Evolutionary conservation across 1,284 basidiomycete species (phyloP).

Genomic region (Dichomitus squalens): DNA sequence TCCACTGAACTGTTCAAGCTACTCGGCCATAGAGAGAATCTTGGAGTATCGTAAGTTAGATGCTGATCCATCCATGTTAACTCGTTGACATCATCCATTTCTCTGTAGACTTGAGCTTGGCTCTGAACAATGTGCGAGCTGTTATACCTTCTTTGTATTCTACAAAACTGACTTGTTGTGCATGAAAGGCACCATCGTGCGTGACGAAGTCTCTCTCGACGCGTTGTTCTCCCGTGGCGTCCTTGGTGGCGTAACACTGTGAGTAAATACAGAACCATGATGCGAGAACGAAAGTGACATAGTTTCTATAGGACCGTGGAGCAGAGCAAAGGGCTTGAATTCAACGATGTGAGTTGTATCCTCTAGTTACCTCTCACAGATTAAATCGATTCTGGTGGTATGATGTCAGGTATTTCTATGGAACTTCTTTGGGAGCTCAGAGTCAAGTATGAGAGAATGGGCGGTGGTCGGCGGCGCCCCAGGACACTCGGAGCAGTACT

Average conservation of each 20-base stretch:
- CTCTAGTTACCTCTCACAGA: background rate
- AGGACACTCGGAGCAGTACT: constrained; percentile 37
- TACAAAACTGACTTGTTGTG: too few relatives aligned
- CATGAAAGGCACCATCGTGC: background rate
- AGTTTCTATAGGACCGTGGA: constrained; percentile 52
- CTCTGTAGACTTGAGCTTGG: background rate
- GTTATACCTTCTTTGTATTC: background rate
- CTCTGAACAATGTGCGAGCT: background rate
- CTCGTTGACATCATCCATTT: background rate
- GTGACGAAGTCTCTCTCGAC: background rate
- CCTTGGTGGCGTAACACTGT: background rate
- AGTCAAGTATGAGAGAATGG: constrained; percentile 53
- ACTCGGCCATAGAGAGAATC: constrained; percentile 57
- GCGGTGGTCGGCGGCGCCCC: constrained; percentile 49
- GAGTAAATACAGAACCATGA: background rate
- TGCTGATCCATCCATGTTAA: background rate
- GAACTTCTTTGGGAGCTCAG: constrained; percentile 70
- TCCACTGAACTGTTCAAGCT: constrained; percentile 40
- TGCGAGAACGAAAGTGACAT: background rate
- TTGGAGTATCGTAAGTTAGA: constrained; percentile 44
- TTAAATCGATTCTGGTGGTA: background rate
- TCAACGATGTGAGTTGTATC: constrained; percentile 55
- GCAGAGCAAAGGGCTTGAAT: constrained; percentile 75
- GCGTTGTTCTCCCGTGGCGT: background rate
- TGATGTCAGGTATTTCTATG: constrained; percentile 60